Evolutionary conservation across 106 monocot species (phyloP).

Genomic region (Hemerocallis citrina): DNA sequence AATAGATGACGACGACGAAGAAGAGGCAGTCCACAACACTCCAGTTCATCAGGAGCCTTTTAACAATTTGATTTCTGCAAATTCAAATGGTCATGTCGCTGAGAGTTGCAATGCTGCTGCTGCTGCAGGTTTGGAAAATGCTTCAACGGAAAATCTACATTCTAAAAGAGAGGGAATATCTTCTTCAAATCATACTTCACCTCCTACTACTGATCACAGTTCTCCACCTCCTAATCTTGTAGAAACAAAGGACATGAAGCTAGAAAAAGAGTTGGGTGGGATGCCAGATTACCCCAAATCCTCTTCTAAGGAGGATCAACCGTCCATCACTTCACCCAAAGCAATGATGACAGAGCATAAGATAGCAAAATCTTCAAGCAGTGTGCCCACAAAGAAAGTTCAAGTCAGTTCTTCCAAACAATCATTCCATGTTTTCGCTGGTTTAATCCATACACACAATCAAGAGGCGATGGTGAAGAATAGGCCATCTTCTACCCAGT

Average conservation of each 20-base stretch:
- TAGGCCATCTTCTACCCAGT: slow-evolving; percentile 26
- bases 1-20: slow-evolving; percentile 30
- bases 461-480: slow-evolving; percentile 20
- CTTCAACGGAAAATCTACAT: slow-evolving; percentile 13
- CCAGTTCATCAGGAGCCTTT: slow-evolving; percentile 42
- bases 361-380: slow-evolving; percentile 14
- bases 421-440: slow-evolving; percentile 17
- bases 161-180: slow-evolving; percentile 23
- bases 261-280: slow-evolving; percentile 9
- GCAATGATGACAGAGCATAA: slow-evolving; percentile 24
- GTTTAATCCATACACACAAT: slow-evolving; percentile 13
- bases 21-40: slow-evolving; percentile 43
- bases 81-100: slow-evolving; percentile 8
- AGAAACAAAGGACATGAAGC: slow-evolving; percentile 16
- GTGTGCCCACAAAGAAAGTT: slow-evolving; percentile 25
- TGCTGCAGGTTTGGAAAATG: slow-evolving; percentile 8
- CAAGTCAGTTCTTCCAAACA: slow-evolving; percentile 25
- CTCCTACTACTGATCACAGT: slow-evolving; percentile 10
- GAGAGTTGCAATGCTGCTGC: slow-evolving; percentile 14
- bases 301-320: slow-evolving; percentile 17
- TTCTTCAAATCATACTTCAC: slow-evolving; percentile 8
- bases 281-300: slow-evolving; percentile 20
- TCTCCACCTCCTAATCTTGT: slow-evolving; percentile 12
- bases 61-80: slow-evolving; percentile 10
- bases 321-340: slow-evolving; percentile 19